Evolutionary conservation across 2,329 filamentous ascomycete genomes (phyloP).

Genomic region (Colletotrichum falcatum): DNA sequence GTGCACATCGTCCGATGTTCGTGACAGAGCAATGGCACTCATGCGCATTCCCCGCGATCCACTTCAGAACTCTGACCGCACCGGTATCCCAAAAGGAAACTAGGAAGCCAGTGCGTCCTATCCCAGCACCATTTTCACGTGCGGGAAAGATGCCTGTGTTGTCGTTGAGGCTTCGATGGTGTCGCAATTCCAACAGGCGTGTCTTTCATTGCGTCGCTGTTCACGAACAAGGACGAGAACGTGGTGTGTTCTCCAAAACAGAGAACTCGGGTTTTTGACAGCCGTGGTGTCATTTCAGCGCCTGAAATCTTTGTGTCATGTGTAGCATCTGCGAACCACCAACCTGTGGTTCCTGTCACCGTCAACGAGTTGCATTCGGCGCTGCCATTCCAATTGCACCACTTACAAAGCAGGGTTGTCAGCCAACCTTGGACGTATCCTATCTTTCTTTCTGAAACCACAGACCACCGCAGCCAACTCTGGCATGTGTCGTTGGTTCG

Average conservation of each 20-base stretch:
- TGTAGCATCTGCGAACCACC: background rate
- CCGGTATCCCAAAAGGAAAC: background rate
- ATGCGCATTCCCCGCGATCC: background rate
- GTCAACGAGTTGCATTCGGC: background rate
- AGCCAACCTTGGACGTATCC: background rate
- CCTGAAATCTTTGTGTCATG: background rate
- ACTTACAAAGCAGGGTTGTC: background rate
- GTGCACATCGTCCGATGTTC: background rate
- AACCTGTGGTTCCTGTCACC: too few relatives aligned
- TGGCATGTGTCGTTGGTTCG: conserved; percentile 34
- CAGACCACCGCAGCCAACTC: background rate
- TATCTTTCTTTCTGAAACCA: background rate
- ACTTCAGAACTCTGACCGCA: background rate
- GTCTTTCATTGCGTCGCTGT: background rate
- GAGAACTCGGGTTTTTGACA: background rate
- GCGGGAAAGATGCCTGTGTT: background rate
- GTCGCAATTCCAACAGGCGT: background rate
- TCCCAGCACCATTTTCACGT: background rate
- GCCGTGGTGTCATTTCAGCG: conserved; percentile 3
- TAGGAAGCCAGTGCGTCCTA: background rate
- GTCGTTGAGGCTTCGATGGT: background rate
- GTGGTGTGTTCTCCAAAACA: background rate
- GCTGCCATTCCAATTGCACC: background rate
- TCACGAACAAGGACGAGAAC: background rate
- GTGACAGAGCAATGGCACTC: too few relatives aligned